phyloP scores from a whole-genome alignment of 768 basidiomycete genomes.

The Rhizopogon rudus region DNA sequence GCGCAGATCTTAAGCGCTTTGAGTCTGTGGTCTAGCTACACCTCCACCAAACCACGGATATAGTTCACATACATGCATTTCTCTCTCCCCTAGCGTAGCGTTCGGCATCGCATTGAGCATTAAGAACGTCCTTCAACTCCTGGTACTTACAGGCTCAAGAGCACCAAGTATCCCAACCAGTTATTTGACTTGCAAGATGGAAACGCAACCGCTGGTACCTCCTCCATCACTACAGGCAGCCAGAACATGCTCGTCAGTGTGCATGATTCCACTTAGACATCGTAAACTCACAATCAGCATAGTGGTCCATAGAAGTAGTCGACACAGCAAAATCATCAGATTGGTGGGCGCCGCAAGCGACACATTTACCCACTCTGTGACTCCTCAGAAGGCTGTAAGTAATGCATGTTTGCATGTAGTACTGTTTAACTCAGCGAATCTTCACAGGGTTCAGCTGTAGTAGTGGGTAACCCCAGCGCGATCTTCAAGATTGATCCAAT shows the following conservation, averaged over 20 bases:
- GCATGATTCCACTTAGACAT: not conserved
- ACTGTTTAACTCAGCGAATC: not conserved
- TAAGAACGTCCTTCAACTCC: not conserved
- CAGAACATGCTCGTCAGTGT: not conserved
- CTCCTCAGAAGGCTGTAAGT: not conserved
- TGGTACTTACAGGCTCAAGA: not conserved
- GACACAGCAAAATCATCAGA: not conserved
- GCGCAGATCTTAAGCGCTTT: no score
- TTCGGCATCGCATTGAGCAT: no score
- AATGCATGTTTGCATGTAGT: not conserved
- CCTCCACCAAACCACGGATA: no score
- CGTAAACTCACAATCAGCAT: not conserved
- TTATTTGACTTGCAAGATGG: not conserved
- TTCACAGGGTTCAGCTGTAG: not conserved
- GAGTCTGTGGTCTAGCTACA: no score
- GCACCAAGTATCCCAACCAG: not conserved
- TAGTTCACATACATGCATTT: no score
- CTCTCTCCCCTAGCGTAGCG: no score
- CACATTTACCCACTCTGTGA: not conserved
- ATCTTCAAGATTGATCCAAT: no score
- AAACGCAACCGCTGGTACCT: not conserved
- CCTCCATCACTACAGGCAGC: not conserved
- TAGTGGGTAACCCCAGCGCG: not conserved
- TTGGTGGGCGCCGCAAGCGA: not conserved
- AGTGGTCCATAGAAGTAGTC: not conserved